Evolutionary conservation across 2,329 filamentous ascomycete species (phyloP), one percentile per base, ranked within the genome.

Genomic region (Onygenales sp.): DNA sequence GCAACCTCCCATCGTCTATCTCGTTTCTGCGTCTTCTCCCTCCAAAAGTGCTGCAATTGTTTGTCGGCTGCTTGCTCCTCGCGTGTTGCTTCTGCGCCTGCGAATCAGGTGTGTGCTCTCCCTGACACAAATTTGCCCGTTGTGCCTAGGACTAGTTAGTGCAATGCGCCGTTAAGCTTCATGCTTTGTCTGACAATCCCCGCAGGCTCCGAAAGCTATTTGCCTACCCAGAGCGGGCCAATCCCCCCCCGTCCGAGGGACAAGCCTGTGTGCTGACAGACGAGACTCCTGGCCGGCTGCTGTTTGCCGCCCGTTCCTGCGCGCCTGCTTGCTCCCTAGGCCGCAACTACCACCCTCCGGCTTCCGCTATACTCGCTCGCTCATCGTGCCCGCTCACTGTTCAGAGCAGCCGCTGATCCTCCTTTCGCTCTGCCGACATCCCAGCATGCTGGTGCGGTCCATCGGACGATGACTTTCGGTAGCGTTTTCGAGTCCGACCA

Each of bases 381-480:
- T 46, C 31, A 27, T 27, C 21, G 21, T 27, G 21, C 21, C 21
- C 21, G 14, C 13, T 49, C 47, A 8, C 21, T 32, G 21, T 32
- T 32, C 14, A 44, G 17, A 35, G 27, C 27, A 43, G n/a, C 31
- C 5, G 7, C 27, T 38, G 42, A 41, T 46, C 10, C 21, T 50
- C 36, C 36, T 38, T 10, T 17, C 33, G 2, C 36, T 31, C 21
- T 7, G n/a, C 27, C 10, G 3, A 44, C 44, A 11, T 5, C 42
- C n/a, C 42, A 52, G 43, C 45, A 52, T 52, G 50, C 43, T 41
- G 32, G 44, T 33, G 31, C 27, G 7, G 13, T 21, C 10, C 38
- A 38, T 49, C 21, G 21, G 38, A 38, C 38, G n/a, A 53, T 53
- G 51, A 53, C 51, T 43, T 4, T 51, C 17, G 39, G 51, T 32